Conservation (phyloP, 805 yeast genomes). For the Candida coquimbonensis region DNA sequence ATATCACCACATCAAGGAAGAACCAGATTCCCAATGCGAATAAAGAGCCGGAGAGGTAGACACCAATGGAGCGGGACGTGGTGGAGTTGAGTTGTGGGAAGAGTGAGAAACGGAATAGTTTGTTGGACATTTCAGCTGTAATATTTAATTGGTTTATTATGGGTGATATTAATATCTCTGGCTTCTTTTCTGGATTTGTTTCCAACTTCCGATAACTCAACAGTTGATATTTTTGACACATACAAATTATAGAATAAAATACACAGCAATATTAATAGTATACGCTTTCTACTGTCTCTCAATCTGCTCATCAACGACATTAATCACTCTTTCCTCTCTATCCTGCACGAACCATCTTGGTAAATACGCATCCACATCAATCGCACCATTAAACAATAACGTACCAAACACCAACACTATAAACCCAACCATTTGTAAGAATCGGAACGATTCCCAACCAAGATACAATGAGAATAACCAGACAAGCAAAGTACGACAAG, state of each 20-base stretch:
- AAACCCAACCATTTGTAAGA: slow-evolving; percentile 62
- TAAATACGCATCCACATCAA: slow-evolving; percentile 43
- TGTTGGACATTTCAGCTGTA: slow-evolving; percentile 28
- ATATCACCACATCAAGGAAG: slow-evolving; percentile 82
- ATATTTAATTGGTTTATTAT: neutral
- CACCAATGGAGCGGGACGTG: slow-evolving; percentile 63
- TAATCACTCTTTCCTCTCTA: slow-evolving; percentile 21
- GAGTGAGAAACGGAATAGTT: slow-evolving; percentile 59
- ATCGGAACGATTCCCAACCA: slow-evolving; percentile 70
- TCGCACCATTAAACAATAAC: slow-evolving; percentile 62
- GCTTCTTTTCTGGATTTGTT: too few relatives aligned
- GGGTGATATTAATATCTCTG: neutral
- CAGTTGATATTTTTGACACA: too few relatives aligned
- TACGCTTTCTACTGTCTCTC: slow-evolving; percentile 24
- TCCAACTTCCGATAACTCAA: too few relatives aligned
- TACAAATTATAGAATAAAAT: too few relatives aligned
- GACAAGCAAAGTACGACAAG: slow-evolving; percentile 66
- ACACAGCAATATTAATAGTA: too few relatives aligned
- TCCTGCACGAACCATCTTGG: slow-evolving; percentile 40
- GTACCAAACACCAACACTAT: slow-evolving; percentile 62
- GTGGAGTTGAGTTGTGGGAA: slow-evolving; percentile 55
- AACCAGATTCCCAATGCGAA: slow-evolving; percentile 88
- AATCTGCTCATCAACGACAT: slow-evolving; percentile 35
- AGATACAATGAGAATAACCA: slow-evolving; percentile 63
- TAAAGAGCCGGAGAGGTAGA: slow-evolving; percentile 67